These are phyloP conservation scores for Phytophthora boehmeriae DNA, from an alignment of 352 stramenopile genomes.

Conservation along the genomic window DNA sequence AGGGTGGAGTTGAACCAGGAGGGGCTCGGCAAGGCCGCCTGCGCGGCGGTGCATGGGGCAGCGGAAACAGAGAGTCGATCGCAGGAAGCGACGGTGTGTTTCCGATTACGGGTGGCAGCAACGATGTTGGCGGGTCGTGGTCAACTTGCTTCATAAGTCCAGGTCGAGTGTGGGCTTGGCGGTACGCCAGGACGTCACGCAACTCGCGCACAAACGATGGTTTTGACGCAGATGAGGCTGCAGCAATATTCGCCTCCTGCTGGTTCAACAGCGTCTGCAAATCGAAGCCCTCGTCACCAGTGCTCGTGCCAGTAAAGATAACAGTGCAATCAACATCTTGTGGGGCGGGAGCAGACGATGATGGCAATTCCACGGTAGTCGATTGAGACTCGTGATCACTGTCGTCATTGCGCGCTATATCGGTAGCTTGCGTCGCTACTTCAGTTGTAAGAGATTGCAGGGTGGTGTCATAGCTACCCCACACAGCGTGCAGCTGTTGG, in stretches of 20 bases:
- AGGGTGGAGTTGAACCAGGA: neutral
- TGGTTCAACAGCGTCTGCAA: slow-evolving; percentile 50
- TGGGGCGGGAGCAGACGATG: slow-evolving; percentile 1
- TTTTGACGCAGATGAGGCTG: slow-evolving; percentile 11
- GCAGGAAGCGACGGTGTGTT: slow-evolving; percentile 7
- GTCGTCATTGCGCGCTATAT: neutral
- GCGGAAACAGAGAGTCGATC: slow-evolving; percentile 20
- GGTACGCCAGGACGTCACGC: slow-evolving; percentile 55
- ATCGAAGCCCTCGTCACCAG: slow-evolving; percentile 68
- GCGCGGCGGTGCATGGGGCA: slow-evolving; percentile 20
- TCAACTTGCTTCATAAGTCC: slow-evolving; percentile 51
- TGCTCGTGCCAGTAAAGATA: slow-evolving; percentile 81
- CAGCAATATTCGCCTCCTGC: slow-evolving; percentile 19
- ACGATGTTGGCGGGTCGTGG: slow-evolving; percentile 24
- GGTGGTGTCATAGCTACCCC: slow-evolving; percentile 27
- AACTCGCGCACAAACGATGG: slow-evolving; percentile 59
- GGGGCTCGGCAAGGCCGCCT: slow-evolving; percentile 7
- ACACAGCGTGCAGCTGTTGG: slow-evolving; percentile 31
- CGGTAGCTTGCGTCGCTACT: slow-evolving; percentile 3
- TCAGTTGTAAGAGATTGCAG: slow-evolving; percentile 7
- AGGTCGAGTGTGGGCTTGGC: slow-evolving; percentile 33
- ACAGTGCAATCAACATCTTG: slow-evolving; percentile 43
- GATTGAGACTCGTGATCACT: slow-evolving; percentile 3
- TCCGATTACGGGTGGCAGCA: neutral
- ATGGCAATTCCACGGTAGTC: neutral